Evolutionary conservation across 2,329 filamentous ascomycete species (phyloP).

Genomic region (Dryadomyces sulphureus): DNA sequence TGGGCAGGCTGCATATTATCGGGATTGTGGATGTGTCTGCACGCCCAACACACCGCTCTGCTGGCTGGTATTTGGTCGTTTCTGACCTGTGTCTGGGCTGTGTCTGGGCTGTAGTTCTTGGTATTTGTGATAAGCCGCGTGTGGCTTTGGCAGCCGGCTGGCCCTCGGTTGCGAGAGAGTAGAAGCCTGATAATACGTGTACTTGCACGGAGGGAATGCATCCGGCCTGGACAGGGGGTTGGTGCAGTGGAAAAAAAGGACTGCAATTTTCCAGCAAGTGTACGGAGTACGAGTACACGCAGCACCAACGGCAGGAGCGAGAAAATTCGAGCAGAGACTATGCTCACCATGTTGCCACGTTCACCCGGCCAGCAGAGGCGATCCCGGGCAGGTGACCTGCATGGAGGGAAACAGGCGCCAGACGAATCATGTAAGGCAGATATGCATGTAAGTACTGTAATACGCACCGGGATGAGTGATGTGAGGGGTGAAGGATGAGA

Average conservation of each 20-base stretch:
- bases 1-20: background rate
- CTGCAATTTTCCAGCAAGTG: background rate
- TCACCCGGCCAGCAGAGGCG: background rate
- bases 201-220: no score
- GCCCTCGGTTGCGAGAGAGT: no score
- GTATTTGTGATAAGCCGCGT: background rate
- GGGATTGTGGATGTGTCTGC: background rate
- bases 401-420: background rate
- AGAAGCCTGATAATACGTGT: no score
- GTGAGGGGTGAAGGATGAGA: background rate
- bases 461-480: background rate
- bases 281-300: no score
- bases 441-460: background rate
- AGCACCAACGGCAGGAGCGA: no score
- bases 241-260: background rate
- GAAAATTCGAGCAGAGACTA: no score
- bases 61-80: no score
- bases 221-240: background rate
- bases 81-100: no score
- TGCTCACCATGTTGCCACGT: background rate
- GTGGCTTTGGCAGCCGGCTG: no score
- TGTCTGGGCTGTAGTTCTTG: background rate
- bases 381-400: background rate
- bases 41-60: background rate
- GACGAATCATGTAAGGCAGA: background rate